Base-by-base conservation (phyloP, 345 rosid species). In the Acer saccharum region DNA sequence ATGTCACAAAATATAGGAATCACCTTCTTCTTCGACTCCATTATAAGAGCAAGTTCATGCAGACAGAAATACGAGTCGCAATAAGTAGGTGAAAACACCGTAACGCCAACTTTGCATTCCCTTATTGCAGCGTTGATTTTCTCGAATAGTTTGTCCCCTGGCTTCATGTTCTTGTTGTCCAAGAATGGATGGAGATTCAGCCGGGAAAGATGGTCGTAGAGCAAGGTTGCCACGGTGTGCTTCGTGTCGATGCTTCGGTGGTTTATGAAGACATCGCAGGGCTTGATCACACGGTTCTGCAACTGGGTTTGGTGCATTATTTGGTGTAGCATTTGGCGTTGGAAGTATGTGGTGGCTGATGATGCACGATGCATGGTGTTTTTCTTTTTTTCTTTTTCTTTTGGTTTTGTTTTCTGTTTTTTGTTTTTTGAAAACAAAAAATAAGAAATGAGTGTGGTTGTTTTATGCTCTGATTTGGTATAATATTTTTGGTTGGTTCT, bases 91-190 rank as follows among this genome's bases (percentile, higher is more conserved):
- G 95, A 92, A 54, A 92, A 88, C 10, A 92, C 89, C 0, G 97
- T 54, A 0, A 92, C 86, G 0, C 88, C 91, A 16, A 92, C 80
- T 73, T 85, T 89, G 21, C 93, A 92, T 64, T 75, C 68, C 16
- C 72, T 76, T 10, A 91, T 87, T 5, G 89, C 92, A 1, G 62
- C 21, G 50, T 91, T 81, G 63, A 91, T 93, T 72, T 88, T 81
- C 66, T 93, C 95, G 1, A 87, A 89, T 63, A 93, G 76, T 75
- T 89, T 89, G 68, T 93, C 95, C 0, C 97, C 97, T 0, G 95
- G 97, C 64, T 89, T 92, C 95, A 90, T 90, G 52, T 84, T 92
- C 87, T 88, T 92, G 83, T 81, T 81, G 70, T 92, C 97, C 84
- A 93, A 71, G 89, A 92, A 91, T 3, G 95, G 89, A 11, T 74